Conservation (phyloP, 495 filamentous ascomycete genomes). For the Tuber indicum region DNA sequence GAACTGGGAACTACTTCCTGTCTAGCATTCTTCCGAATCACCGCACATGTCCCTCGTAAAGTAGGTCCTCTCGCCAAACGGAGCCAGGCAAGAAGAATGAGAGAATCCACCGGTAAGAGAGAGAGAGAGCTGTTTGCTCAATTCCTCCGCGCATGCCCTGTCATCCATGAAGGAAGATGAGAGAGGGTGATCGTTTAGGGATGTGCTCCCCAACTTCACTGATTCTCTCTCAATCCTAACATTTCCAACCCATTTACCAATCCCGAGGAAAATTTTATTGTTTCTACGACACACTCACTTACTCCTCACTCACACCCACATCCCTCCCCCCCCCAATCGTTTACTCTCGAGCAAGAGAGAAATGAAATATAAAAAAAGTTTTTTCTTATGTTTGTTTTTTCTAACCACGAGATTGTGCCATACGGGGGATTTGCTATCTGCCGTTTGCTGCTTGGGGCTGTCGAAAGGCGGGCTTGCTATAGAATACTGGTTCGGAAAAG, state of each 20-base stretch:
- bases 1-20: neutral
- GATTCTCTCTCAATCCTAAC: neutral
- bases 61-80: constrained; percentile 16
- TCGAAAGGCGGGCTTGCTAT: neutral
- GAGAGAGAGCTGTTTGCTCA: neutral
- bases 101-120: neutral
- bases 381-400: neutral
- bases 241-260: neutral
- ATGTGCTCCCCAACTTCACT: neutral
- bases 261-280: neutral
- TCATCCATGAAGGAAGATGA: neutral
- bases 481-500: neutral
- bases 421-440: neutral
- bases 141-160: neutral
- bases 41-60: constrained; percentile 8
- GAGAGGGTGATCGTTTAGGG: neutral
- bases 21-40: neutral
- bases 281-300: neutral
- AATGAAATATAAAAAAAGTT: neutral
- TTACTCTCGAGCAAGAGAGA: neutral
- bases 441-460: neutral
- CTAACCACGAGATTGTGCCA: neutral
- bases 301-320: neutral
- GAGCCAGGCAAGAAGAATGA: constrained; percentile 8
- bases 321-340: neutral